phyloP scores from a whole-genome alignment of 805 yeast species.

The Ogataea haglerorum region DNA sequence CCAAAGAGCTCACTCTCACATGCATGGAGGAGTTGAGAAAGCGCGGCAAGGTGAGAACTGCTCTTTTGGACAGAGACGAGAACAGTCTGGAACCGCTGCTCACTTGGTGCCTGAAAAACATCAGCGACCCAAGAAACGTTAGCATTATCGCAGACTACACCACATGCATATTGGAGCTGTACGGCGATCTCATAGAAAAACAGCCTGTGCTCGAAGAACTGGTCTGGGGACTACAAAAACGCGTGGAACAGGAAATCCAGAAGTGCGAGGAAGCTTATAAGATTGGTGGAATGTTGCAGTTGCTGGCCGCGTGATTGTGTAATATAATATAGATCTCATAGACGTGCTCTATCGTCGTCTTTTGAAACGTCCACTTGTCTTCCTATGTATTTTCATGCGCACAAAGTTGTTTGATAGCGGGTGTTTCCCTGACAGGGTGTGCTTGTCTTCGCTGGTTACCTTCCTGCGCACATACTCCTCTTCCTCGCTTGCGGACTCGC shows the following conservation, averaged over 20 bases:
- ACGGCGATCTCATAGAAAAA: constrained; percentile 67
- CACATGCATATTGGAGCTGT: constrained; percentile 67
- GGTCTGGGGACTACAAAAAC: constrained; percentile 54
- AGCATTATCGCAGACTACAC: constrained; percentile 64
- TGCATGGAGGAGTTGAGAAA: constrained; percentile 82
- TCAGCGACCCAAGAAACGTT: constrained; percentile 77
- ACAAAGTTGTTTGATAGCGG: constrained; percentile 36
- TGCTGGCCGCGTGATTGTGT: constrained; percentile 53
- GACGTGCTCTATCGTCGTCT: constrained; percentile 13
- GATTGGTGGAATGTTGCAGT: constrained; percentile 90
- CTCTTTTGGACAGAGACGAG: constrained; percentile 81
- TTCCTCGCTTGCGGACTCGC: constrained; percentile 16
- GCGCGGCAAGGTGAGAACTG: constrained; percentile 84
- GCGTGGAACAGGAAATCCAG: constrained; percentile 64
- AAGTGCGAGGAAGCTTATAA: constrained; percentile 85
- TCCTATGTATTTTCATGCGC: constrained; percentile 31
- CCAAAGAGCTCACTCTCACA: constrained; percentile 76
- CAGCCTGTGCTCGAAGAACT: constrained; percentile 78
- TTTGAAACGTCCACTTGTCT: constrained; percentile 24
- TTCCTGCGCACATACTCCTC: constrained; percentile 22
- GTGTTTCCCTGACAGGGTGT: constrained; percentile 25
- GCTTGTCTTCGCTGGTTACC: constrained; percentile 10
- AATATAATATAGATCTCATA: constrained; percentile 2
- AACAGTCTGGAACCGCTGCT: constrained; percentile 74
- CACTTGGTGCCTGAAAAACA: constrained; percentile 71